Evolutionary conservation across 495 filamentous ascomycete species (phyloP), one percentile per base, ranked within the genome.

Genomic region (Stereocaulon alpinum): DNA sequence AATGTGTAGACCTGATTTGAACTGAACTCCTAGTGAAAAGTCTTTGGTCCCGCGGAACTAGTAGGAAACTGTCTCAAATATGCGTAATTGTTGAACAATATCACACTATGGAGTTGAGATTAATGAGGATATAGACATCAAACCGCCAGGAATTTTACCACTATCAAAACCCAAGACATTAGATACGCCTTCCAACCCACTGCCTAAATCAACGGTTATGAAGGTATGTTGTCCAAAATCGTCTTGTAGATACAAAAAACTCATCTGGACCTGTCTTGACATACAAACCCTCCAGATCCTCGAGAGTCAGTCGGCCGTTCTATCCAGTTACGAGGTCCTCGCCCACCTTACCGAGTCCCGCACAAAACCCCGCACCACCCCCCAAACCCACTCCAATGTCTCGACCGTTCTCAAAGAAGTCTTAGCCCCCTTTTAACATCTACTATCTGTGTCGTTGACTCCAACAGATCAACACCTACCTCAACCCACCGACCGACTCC

Each of bases 311-410:
- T 76, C 77, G 50, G 81, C 81, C 20, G 75, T 74, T 51, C 76
- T 86, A 69, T 82, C 82, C 63, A 86, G 86, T 67, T 73, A 82
- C 60, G 84, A 87, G 70, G 84, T 87, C 59, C 75, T 80, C 37
- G 67, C 75, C 20, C 82, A 85, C 67, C 66, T 87, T 54, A 72
- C 68, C 0, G 68, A 74, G 34, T 77, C 66, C 40, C 54, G 42
- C 52, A 55, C 61, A 3, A 63, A 61, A 53, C 56, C 56, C 45
- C 50, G 62, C 44, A 47, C 58, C 58, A 22, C 73, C 45, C 66
- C 70, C n/a, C 75, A 73, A 4, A 75, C 76, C 52, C 58, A 75
- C 6, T 55, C 73, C 49, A 76, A 79, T 52, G 74, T 79, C 67
- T 74, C 76, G 58, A 78, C 76, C 0, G 76, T 81, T 22, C 69